Evolutionary conservation across 164 flowering plant genomes (phyloP), one percentile per base, ranked within the genome.

Genomic region (Vitis amurensis): DNA sequence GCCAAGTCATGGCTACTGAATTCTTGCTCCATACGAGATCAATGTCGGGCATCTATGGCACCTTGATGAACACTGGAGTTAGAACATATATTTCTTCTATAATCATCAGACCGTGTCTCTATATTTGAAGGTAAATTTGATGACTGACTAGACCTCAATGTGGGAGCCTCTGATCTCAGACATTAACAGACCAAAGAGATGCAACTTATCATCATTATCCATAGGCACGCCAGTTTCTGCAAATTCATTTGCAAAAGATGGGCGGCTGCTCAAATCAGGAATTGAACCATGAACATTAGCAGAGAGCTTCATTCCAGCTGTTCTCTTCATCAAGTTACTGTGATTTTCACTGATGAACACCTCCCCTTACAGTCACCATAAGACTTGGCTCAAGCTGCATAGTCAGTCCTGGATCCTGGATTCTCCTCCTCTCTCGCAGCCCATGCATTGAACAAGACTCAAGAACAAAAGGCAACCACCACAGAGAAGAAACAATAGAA

Each of bases 101-200:
- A 78, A 67, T n/a, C 71, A 68, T 84, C 89, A 74, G 86, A 50
- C 97, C 94, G 87, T 57, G 86, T 55, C 29, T 89, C 85, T 51
- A 67, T 67, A 50, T 71, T 71, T 13, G 87, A 76, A 50, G 84
- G 70, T 67, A 68, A 63, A 63, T 74, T 81, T 63, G 87, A 78
- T 19, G 84, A 70, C 69, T 83, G 83, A 64, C 74, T 60, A 64
- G 63, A 85, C 71, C 79, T 81, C 30, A 19, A 76, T 8, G 68
- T 77, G 70, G 60, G 75, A 61, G 31, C 82, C 82, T 74, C 86
- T 89, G 61, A 90, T 85, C 82, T 93, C 98, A 76, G 98, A 90
- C 93, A 88, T 81, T 44, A 83, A 71, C 70, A 91, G 75, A 23
- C 93, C 94, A 82, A 90, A 84, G 55, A 94, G 98, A 71, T 90